phyloP scores from a whole-genome alignment of 2,329 filamentous ascomycete species.

The Diaporthe aspalathi region DNA sequence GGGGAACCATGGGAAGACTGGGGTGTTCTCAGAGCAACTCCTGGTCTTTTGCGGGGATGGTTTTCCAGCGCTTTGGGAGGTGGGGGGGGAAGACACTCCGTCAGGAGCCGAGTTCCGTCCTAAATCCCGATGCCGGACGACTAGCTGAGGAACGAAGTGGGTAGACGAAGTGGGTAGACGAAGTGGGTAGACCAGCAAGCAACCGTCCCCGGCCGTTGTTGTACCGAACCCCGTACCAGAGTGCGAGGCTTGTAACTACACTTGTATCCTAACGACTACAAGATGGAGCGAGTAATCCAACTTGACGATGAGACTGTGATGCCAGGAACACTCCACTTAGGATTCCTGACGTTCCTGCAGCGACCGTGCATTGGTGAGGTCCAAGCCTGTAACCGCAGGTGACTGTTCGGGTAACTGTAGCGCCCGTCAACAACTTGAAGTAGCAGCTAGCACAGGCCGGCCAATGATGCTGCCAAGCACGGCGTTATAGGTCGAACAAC shows the following conservation, averaged over 20 bases:
- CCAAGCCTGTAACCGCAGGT: background rate
- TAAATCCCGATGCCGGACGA: slow-evolving; percentile 20
- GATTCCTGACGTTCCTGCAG: background rate
- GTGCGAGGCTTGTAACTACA: background rate
- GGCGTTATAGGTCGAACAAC: background rate
- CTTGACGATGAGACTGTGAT: background rate
- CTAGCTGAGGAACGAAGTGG: too few relatives aligned
- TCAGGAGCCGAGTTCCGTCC: background rate
- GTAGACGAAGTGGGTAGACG: too few relatives aligned
- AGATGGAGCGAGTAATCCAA: background rate
- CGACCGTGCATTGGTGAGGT: background rate
- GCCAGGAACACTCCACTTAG: background rate
- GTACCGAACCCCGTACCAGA: background rate
- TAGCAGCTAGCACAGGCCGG: background rate
- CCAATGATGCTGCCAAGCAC: slow-evolving; percentile 23
- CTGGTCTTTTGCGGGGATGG: background rate
- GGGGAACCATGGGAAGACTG: slow-evolving; percentile 24
- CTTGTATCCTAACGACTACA: slow-evolving; percentile 7
- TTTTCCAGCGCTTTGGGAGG: background rate
- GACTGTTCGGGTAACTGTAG: slow-evolving; percentile 11
- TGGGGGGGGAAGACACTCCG: background rate
- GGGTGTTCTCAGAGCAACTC: background rate
- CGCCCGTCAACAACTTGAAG: background rate
- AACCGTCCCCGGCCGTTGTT: background rate
- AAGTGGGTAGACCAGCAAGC: background rate